Percentiles rank a stretch among this genome's conserved stretches.
Evolutionary conservation across 805 yeast species (phyloP).

Genomic region (Torulaspora quercuum): DNA sequence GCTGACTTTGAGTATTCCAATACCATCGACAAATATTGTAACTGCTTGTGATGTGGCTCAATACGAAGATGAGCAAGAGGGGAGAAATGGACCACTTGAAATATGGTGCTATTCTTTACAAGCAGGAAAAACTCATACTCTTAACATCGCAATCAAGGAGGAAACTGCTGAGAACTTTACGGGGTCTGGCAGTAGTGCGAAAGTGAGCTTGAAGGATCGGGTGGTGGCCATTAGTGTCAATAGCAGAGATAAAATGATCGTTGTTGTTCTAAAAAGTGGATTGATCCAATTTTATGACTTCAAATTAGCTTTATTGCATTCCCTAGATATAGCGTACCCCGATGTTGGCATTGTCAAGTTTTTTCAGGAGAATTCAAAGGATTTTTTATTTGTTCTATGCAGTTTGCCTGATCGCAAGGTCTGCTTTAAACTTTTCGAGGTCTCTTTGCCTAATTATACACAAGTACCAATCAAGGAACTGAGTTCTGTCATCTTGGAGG

Average conservation of each 20-base stretch:
- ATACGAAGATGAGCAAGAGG: slow-evolving; percentile 10
- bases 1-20: slow-evolving; percentile 31
- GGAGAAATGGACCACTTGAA: slow-evolving; percentile 16
- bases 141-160: slow-evolving; percentile 20
- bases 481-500: slow-evolving; percentile 28
- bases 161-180: slow-evolving; percentile 15
- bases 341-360: slow-evolving; percentile 24
- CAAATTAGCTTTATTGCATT: slow-evolving; percentile 24
- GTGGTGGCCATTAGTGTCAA: slow-evolving; percentile 24
- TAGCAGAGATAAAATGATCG: slow-evolving; percentile 19
- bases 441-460: slow-evolving; percentile 10
- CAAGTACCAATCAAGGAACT: slow-evolving; percentile 24
- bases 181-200: slow-evolving; percentile 18
- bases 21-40: slow-evolving; percentile 35
- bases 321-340: slow-evolving; percentile 25
- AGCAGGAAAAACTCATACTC: slow-evolving; percentile 22
- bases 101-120: slow-evolving; percentile 28
- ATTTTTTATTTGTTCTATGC: slow-evolving; percentile 24
- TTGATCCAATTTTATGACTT: slow-evolving; percentile 30
- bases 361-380: slow-evolving; percentile 21
- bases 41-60: slow-evolving; percentile 32
- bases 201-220: slow-evolving; percentile 18
- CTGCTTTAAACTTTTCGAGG: slow-evolving; percentile 28
- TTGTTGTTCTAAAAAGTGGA: slow-evolving; percentile 31
- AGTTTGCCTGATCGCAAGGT: slow-evolving; percentile 23